Base-by-base conservation (phyloP, 2,329 filamentous ascomycete species). In the Fusarium pseudonygamai region DNA sequence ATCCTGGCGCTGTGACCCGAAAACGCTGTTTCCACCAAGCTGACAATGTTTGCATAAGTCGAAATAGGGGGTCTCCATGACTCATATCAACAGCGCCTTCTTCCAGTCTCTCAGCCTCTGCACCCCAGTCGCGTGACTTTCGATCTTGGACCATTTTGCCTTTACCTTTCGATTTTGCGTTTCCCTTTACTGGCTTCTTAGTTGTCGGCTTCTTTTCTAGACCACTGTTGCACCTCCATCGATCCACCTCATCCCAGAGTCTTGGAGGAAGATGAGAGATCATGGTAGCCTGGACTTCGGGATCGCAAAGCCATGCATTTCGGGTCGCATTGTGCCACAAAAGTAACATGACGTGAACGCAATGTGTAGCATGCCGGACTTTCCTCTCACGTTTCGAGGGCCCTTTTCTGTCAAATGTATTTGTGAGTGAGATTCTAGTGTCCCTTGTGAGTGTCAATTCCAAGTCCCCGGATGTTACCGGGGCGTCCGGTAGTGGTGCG, bases 21-120 rank as follows among this genome's bases (percentile, higher is more conserved):
- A 97, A 99, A 39, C 91, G 88, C 77, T 95, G 93, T 79, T 92
- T 95, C 96, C 96, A 99, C 86, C 94, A 98, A 4, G 91, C 88
- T 15, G 92, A 87, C n/a, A 99, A 83, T 7, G 90, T 86, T 77
- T 92, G 93, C 78, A 98, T 86, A 8, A 98, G 85, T 28, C 91
- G 87, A 60, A 96, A 88, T 10, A 97, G 83, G 1, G 95, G 95
- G 80, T 98, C 95, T 0, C 94, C 94, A 46, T 91, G 89, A 79
- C 93, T 96, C 85, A 96, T 88, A 77, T 97, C 93, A 8, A 93
- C 89, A 32, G 87, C 86, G 1, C 92, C 92, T 28, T 88, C 88
- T 75, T 96, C 93, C 3, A 94, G 82, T 46, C 88, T 89, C 63
- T 91, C 87, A 2, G 94, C 93, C 11, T 89, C 89, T 16, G 87